A percentile compares a stretch with the other conserved stretches of the same genome.
These are phyloP conservation scores for Erysimum cheiri DNA, from an alignment of 441 rosid genomes.

Conservation along the genomic window DNA sequence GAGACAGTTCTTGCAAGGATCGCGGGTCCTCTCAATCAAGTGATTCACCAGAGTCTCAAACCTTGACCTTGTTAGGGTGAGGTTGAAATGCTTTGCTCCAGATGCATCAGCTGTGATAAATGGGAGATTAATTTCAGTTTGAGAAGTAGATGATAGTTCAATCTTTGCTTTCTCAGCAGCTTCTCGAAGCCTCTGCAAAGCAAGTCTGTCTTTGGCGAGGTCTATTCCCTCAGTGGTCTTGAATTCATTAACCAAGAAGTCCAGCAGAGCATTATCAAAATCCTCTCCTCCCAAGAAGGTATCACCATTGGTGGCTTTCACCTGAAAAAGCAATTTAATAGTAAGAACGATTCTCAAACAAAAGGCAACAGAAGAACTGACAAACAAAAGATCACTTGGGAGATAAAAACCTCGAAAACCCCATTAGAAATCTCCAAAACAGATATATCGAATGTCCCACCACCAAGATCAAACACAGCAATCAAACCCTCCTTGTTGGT, in stretches of 20 bases:
- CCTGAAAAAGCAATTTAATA: constrained; percentile 49
- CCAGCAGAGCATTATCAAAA: constrained; percentile 83
- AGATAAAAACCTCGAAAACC: constrained; percentile 74
- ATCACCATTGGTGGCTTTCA: constrained; percentile 97
- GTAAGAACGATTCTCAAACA: neutral
- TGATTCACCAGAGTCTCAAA: constrained; percentile 73
- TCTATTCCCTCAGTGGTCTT: constrained; percentile 79
- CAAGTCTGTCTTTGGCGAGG: constrained; percentile 81
- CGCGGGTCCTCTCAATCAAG: constrained; percentile 85
- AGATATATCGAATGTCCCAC: constrained; percentile 91
- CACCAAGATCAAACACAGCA: constrained; percentile 94
- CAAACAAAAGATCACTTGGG: neutral
- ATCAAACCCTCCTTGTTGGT: constrained; percentile 92
- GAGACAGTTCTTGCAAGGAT: constrained; percentile 84
- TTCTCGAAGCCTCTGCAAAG: constrained; percentile 93
- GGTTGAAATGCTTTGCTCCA: constrained; percentile 91
- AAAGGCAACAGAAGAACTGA: constrained; percentile 1
- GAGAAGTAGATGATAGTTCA: constrained; percentile 89
- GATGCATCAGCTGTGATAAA: constrained; percentile 92
- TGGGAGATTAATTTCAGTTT: constrained; percentile 92
- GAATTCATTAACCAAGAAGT: constrained; percentile 80
- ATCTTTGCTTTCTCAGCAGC: constrained; percentile 99
- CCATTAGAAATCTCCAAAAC: constrained; percentile 91
- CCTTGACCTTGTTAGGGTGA: constrained; percentile 80
- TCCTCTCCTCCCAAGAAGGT: constrained; percentile 98